These are phyloP conservation scores for Verticillium isaacii DNA, from an alignment of 2,329 filamentous ascomycete genomes.

Conservation along the genomic window DNA sequence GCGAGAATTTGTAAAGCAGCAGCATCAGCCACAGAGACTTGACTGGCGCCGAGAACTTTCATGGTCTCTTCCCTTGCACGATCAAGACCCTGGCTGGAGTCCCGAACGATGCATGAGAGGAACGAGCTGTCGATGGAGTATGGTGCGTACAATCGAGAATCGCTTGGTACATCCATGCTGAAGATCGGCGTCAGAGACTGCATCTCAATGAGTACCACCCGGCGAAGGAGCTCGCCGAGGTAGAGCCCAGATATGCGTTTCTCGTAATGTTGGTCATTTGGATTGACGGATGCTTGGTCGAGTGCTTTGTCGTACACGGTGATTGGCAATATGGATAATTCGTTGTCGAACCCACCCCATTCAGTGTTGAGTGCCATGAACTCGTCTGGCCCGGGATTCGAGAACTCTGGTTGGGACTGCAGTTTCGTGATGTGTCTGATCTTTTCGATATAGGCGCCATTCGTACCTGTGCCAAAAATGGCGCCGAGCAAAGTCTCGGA, in stretches of 20 bases:
- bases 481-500: conserved; percentile 67
- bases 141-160: conserved; percentile 44
- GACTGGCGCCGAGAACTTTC: conserved; percentile 34
- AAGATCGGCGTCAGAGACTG: neutral
- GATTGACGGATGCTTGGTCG: conserved; percentile 65
- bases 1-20: conserved; percentile 57
- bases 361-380: conserved; percentile 79
- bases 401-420: neutral
- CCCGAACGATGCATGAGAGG: conserved; percentile 58
- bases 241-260: conserved; percentile 83
- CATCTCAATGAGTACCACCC: conserved; percentile 48
- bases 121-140: conserved; percentile 68
- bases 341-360: conserved; percentile 78
- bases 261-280: conserved; percentile 76
- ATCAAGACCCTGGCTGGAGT: conserved; percentile 48
- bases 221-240: conserved; percentile 68
- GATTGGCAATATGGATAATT: conserved; percentile 62
- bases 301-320: conserved; percentile 64
- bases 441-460: conserved; percentile 76
- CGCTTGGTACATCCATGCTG: neutral
- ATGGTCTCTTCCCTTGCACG: conserved; percentile 30
- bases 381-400: conserved; percentile 10
- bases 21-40: conserved; percentile 49
- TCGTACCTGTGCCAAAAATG: conserved; percentile 56
- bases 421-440: conserved; percentile 60